Percentiles rank a stretch among this genome's conserved stretches.
These are phyloP conservation scores for Xylariaceae sp. DNA, from an alignment of 2,329 filamentous ascomycete species.

Conservation along the genomic window DNA sequence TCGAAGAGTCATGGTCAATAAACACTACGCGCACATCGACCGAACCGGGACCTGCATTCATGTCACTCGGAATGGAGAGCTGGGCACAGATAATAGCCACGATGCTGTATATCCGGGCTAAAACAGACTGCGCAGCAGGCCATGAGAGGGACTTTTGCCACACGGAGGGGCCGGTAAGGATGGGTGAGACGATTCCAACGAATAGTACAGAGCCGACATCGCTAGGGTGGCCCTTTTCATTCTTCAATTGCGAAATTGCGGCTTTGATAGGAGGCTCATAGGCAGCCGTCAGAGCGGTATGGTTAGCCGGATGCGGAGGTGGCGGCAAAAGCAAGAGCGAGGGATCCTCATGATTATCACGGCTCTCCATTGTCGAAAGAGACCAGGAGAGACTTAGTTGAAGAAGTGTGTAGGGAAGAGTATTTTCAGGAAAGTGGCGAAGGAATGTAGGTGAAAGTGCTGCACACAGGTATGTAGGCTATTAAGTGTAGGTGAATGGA, in stretches of 20 bases:
- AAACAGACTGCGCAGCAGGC: constrained; percentile 61
- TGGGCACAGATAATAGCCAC: constrained; percentile 66
- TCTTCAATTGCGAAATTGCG: constrained; percentile 46
- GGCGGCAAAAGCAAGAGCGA: constrained; percentile 59
- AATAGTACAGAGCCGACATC: constrained; percentile 36
- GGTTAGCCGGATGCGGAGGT: constrained; percentile 51
- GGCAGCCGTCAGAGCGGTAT: constrained; percentile 48
- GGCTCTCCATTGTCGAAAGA: constrained; percentile 15
- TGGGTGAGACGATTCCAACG: constrained; percentile 56
- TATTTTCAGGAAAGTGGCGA: background rate
- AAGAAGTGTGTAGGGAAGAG: background rate
- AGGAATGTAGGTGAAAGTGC: too few relatives aligned
- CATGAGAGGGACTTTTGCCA: constrained; percentile 55
- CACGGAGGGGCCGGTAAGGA: constrained; percentile 48
- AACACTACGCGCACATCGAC: constrained; percentile 73
- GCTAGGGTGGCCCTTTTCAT: constrained; percentile 26
- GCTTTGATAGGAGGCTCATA: constrained; percentile 55
- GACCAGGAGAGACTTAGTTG: background rate
- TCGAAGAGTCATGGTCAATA: constrained; percentile 52
- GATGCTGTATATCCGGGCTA: constrained; percentile 74
- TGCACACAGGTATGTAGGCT: too few relatives aligned
- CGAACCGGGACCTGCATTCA: constrained; percentile 54
- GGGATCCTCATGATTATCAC: constrained; percentile 27
- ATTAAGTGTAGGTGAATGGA: too few relatives aligned
- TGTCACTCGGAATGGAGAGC: constrained; percentile 54